Evolutionary conservation across 176 grass and related monocot species (phyloP).

Genomic region (Microstegium vimineum): DNA sequence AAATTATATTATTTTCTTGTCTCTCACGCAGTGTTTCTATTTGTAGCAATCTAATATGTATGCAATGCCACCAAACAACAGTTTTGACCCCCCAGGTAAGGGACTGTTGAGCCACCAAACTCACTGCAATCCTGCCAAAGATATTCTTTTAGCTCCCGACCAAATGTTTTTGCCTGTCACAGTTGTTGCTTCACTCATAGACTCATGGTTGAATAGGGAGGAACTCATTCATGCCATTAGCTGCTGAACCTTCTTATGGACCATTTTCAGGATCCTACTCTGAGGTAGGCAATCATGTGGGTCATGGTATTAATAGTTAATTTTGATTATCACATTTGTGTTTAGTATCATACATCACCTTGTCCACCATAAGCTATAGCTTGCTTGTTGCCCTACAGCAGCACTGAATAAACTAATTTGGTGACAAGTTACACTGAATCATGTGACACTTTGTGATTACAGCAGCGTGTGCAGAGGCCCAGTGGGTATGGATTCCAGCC

Average conservation of each 20-base stretch:
- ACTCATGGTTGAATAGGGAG: slow-evolving; percentile 46
- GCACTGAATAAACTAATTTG: neutral
- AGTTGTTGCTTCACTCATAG: neutral
- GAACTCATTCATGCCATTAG: slow-evolving; percentile 35
- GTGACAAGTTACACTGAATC: neutral
- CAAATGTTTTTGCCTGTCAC: neutral
- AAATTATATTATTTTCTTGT: neutral
- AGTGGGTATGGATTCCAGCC: slow-evolving; percentile 41
- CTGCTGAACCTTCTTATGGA: slow-evolving; percentile 35
- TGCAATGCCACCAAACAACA: slow-evolving; percentile 12
- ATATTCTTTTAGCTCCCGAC: neutral
- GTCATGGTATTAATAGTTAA: neutral
- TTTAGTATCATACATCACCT: neutral
- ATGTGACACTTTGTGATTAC: neutral
- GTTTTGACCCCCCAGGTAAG: slow-evolving; percentile 57
- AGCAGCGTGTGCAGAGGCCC: slow-evolving; percentile 42
- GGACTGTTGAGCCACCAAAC: slow-evolving; percentile 1
- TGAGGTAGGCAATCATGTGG: slow-evolving; percentile 29
- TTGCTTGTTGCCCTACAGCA: neutral
- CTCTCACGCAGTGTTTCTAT: slow-evolving; percentile 2
- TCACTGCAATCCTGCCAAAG: neutral
- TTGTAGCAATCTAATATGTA: slow-evolving; percentile 54
- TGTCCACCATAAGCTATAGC: neutral
- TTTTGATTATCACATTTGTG: neutral
- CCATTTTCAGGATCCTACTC: slow-evolving; percentile 42